Evolutionary conservation across 345 rosid species (phyloP).

Genomic region (Salix suchowensis): DNA sequence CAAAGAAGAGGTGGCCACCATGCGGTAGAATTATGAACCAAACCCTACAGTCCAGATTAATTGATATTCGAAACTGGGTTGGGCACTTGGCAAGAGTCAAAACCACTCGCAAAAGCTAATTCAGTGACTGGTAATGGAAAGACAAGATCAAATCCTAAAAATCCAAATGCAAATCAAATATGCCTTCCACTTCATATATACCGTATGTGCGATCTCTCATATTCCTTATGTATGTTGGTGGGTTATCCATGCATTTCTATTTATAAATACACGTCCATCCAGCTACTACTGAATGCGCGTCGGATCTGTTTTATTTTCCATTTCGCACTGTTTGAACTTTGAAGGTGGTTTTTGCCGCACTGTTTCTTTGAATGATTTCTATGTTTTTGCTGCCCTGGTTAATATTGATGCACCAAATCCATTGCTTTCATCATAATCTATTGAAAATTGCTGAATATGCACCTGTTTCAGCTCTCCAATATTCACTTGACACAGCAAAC

Average conservation of each 20-base stretch:
- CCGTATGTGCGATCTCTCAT: conserved; percentile 2
- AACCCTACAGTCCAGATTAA: neutral
- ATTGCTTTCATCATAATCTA: conserved; percentile 27
- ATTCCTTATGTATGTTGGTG: neutral
- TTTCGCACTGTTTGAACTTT: conserved; percentile 2
- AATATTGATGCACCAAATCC: conserved; percentile 11
- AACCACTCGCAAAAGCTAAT: conserved; percentile 2
- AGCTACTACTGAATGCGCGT: conserved; percentile 11
- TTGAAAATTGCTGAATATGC: conserved; percentile 18
- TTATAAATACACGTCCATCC: conserved; percentile 21
- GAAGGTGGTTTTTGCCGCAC: conserved; percentile 11
- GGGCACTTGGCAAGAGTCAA: neutral
- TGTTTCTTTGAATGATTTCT: neutral
- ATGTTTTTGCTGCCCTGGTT: conserved; percentile 10
- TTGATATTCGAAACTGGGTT: neutral
- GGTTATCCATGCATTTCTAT: conserved; percentile 5
- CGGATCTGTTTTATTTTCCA: conserved; percentile 17
- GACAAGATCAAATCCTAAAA: neutral
- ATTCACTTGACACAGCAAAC: no score
- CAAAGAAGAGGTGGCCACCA: no score
- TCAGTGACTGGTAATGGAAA: conserved; percentile 33
- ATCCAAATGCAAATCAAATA: conserved; percentile 8
- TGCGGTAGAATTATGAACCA: neutral
- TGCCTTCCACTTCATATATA: conserved; percentile 44
- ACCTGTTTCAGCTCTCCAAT: no score